Percentiles rank a stretch among this genome's conserved stretches.
Conservation (phyloP, 768 basidiomycete species). For the Suillus clintonianus region DNA sequence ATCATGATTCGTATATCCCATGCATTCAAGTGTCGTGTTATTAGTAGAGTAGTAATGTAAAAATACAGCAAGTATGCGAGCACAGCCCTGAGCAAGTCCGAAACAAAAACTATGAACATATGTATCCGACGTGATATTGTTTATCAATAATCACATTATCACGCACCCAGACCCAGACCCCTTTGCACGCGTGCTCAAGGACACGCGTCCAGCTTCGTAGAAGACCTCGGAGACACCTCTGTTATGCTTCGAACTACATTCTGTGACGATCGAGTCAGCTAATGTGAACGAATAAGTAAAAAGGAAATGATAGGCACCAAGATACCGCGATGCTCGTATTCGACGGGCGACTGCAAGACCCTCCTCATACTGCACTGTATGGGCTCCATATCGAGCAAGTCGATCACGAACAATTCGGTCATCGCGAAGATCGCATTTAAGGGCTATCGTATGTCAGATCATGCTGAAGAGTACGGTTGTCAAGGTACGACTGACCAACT, state of each 20-base stretch:
- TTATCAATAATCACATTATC: conserved; percentile 49
- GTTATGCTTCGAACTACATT: conserved; percentile 97
- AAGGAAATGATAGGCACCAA: conserved; percentile 58
- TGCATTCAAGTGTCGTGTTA: neutral
- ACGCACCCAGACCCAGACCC: conserved; percentile 59
- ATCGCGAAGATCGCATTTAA: conserved; percentile 95
- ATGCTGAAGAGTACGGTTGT: neutral
- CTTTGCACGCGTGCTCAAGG: conserved; percentile 73
- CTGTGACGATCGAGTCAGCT: conserved; percentile 39
- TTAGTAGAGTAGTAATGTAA: conserved; percentile 5
- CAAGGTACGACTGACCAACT: conserved; percentile 62
- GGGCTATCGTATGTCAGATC: conserved; percentile 48
- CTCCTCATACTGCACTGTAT: conserved; percentile 89
- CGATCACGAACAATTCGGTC: conserved; percentile 73
- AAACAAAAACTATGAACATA: neutral
- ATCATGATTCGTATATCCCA: neutral
- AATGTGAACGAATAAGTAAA: neutral
- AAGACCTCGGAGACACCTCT: conserved; percentile 94
- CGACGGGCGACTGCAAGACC: conserved; percentile 85
- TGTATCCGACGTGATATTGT: neutral
- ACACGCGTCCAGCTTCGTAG: conserved; percentile 86
- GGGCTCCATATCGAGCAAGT: conserved; percentile 66
- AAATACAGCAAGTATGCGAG: conserved; percentile 2
- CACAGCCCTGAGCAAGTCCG: neutral
- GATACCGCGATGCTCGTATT: conserved; percentile 91